phyloP scores from a whole-genome alignment of 441 rosid genomes.

The Capsella rubella region DNA sequence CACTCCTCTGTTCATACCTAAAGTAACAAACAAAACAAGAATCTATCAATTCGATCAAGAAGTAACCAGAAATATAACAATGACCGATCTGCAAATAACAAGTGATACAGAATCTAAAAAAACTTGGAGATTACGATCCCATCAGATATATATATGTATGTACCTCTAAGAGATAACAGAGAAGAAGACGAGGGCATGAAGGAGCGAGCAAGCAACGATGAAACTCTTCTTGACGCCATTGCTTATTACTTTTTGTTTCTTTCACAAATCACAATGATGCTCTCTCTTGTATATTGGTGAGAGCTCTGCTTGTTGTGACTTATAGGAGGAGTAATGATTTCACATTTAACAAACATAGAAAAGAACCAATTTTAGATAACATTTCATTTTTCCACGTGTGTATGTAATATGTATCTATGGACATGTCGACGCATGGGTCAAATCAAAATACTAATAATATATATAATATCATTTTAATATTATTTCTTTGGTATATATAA shows the following conservation, averaged over 20 bases:
- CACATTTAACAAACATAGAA: slow-evolving; percentile 9
- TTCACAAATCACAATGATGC: background rate
- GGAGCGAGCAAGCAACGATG: slow-evolving; percentile 45
- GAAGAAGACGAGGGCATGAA: slow-evolving; percentile 40
- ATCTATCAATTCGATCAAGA: background rate
- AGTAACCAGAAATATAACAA: background rate
- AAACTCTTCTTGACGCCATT: slow-evolving; percentile 48
- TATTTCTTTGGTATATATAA: too few species aligned
- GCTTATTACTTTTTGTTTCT: background rate
- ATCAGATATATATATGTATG: background rate
- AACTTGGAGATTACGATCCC: slow-evolving; percentile 15
- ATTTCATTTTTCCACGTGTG: too few species aligned
- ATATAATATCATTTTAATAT: too few species aligned
- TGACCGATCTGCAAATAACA: background rate
- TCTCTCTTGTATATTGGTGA: background rate
- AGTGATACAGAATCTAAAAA: background rate
- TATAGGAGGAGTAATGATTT: background rate
- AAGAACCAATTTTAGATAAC: background rate
- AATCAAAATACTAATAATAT: too few species aligned
- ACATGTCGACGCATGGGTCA: too few species aligned
- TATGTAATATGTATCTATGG: too few species aligned
- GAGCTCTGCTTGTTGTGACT: background rate
- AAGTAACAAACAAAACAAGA: slow-evolving; percentile 19
- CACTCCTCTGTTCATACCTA: slow-evolving; percentile 55
- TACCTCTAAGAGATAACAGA: slow-evolving; percentile 27